These are phyloP conservation scores for Camellia sinensis DNA, from an alignment of 148 eudicot genomes.

Conservation along the genomic window DNA sequence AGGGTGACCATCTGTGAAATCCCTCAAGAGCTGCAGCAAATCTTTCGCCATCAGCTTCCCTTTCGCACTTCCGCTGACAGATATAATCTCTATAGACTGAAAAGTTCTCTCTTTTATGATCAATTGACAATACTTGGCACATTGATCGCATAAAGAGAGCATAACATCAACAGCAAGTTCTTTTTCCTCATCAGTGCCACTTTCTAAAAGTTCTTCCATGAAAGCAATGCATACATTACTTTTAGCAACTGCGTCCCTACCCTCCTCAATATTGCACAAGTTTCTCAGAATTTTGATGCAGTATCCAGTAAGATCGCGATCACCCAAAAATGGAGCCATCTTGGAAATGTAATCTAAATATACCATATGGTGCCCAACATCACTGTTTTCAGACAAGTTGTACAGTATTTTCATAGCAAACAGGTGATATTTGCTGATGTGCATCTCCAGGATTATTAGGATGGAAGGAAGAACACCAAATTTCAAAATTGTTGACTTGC, in stretches of 20 bases:
- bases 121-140: neutral
- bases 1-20: neutral
- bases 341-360: constrained; percentile 2
- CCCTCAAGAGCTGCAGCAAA: neutral
- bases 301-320: neutral
- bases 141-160: neutral
- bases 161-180: neutral
- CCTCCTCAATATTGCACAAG: constrained; percentile 1
- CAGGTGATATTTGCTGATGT: neutral
- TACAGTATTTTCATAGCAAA: neutral
- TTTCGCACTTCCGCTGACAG: neutral
- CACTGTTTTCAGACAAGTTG: constrained; percentile 1
- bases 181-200: neutral
- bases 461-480: constrained; percentile 1
- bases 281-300: constrained; percentile 10
- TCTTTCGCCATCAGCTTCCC: neutral
- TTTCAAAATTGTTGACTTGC: neutral
- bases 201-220: constrained; percentile 3
- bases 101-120: neutral
- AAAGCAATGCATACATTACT: neutral
- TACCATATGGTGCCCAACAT: constrained; percentile 2
- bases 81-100: neutral
- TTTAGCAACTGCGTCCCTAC: constrained; percentile 5
- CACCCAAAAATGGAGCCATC: constrained; percentile 2
- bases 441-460: neutral